A percentile compares a stretch with the other conserved stretches of the same genome.
Conservation (phyloP, 768 basidiomycete species). For the Russula vinacea region DNA sequence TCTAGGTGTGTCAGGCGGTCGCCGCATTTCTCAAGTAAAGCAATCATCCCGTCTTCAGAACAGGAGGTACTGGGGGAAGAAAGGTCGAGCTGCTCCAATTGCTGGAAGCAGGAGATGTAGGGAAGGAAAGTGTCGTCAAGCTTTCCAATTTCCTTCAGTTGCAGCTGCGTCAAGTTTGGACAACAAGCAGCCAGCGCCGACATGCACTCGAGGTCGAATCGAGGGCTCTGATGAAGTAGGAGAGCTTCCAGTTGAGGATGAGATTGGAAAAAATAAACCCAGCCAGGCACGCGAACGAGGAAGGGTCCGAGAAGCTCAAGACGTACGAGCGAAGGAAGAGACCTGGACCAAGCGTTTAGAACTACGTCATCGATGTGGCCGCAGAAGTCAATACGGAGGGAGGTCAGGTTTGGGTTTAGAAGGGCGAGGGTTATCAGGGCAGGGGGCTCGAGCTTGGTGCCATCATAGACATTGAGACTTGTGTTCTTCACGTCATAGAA, state of each 20-base stretch:
- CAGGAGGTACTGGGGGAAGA: slow-evolving; percentile 57
- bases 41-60: slow-evolving; percentile 53
- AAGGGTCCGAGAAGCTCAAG: slow-evolving; percentile 87
- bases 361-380: slow-evolving; percentile 71
- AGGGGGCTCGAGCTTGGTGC: slow-evolving; percentile 68
- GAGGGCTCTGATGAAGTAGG: slow-evolving; percentile 79
- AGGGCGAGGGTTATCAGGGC: slow-evolving; percentile 67
- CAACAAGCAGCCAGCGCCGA: slow-evolving; percentile 51
- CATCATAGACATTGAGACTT: slow-evolving; percentile 77
- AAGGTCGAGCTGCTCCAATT: slow-evolving; percentile 63
- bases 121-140: slow-evolving; percentile 63
- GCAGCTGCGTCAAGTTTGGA: slow-evolving; percentile 63
- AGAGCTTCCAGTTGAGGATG: slow-evolving; percentile 67
- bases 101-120: slow-evolving; percentile 46
- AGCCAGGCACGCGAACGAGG: slow-evolving; percentile 68
- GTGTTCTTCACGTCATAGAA: slow-evolving; percentile 78
- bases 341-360: slow-evolving; percentile 54
- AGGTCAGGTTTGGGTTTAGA: slow-evolving; percentile 81
- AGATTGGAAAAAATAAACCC: slow-evolving; percentile 69
- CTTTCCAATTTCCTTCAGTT: slow-evolving; percentile 74
- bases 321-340: slow-evolving; percentile 62
- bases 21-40: slow-evolving; percentile 56
- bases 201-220: slow-evolving; percentile 74
- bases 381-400: slow-evolving; percentile 79
- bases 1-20: slow-evolving; percentile 55